Percentiles rank a stretch among this genome's conserved stretches.
Conservation (phyloP, 257 asterid genomes). For the Solanum appendiculatum region DNA sequence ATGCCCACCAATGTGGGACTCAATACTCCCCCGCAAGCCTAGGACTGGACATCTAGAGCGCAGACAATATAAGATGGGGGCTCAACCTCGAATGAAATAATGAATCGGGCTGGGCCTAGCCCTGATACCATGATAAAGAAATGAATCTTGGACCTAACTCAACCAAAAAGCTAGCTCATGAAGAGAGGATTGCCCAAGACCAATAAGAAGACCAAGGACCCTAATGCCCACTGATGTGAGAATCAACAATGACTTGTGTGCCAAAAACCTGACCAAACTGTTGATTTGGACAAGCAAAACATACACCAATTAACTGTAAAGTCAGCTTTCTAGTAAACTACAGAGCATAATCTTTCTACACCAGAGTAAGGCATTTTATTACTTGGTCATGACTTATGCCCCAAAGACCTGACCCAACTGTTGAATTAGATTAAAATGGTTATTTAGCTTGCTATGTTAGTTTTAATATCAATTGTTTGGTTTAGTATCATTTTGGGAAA, state of each 20-base stretch:
- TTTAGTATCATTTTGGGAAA: neutral
- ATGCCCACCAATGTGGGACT: neutral
- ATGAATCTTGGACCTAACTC: neutral
- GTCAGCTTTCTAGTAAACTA: neutral
- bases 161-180: neutral
- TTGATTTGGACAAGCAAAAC: neutral
- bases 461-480: neutral
- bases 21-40: neutral
- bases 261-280: neutral
- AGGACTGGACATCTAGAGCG: neutral
- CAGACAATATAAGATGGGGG: neutral
- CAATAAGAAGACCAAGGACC: neutral
- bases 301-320: neutral
- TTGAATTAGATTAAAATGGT: neutral
- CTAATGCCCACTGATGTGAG: neutral
- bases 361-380: neutral
- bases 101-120: neutral
- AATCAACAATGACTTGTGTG: neutral
- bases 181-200: neutral
- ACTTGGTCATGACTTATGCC: neutral
- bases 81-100: neutral
- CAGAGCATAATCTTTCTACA: neutral
- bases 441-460: neutral
- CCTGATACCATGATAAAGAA: neutral
- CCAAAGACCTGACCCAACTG: neutral